Conservation (phyloP, 257 asterid genomes). For the Solanum rostratum region DNA sequence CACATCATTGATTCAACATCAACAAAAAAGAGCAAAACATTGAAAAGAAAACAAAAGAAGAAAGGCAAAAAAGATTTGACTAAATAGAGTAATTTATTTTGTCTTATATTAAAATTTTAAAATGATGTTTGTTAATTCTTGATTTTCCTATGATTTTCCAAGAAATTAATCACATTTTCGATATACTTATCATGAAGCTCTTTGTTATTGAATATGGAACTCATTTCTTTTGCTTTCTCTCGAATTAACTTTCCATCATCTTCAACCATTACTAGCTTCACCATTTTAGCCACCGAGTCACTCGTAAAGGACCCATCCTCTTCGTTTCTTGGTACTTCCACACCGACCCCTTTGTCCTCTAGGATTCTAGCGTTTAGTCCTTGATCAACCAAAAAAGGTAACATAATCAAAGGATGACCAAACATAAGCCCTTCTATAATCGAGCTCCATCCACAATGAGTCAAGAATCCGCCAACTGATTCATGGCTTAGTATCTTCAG, state of each 20-base stretch:
- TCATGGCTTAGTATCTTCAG: slow-evolving; percentile 47
- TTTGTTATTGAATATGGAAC: slow-evolving; percentile 25
- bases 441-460: slow-evolving; percentile 91
- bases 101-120: background rate
- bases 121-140: background rate
- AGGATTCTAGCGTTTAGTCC: slow-evolving; percentile 71
- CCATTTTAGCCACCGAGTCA: slow-evolving; percentile 35
- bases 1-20: background rate
- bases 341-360: slow-evolving; percentile 44
- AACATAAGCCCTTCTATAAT: slow-evolving; percentile 49
- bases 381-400: slow-evolving; percentile 74
- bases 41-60: background rate
- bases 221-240: slow-evolving; percentile 40
- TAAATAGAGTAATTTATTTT: background rate
- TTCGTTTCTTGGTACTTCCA: slow-evolving; percentile 49
- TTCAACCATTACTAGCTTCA: slow-evolving; percentile 35
- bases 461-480: slow-evolving; percentile 50
- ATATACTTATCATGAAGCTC: background rate
- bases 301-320: slow-evolving; percentile 46
- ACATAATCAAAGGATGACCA: slow-evolving; percentile 50
- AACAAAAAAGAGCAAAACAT: background rate
- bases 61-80: too few relatives aligned
- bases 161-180: background rate
- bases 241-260: slow-evolving; percentile 37
- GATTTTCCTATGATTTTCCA: background rate